Evolutionary conservation across 2,329 filamentous ascomycete genomes (phyloP).

Genomic region (Fusarium falciforme): DNA sequence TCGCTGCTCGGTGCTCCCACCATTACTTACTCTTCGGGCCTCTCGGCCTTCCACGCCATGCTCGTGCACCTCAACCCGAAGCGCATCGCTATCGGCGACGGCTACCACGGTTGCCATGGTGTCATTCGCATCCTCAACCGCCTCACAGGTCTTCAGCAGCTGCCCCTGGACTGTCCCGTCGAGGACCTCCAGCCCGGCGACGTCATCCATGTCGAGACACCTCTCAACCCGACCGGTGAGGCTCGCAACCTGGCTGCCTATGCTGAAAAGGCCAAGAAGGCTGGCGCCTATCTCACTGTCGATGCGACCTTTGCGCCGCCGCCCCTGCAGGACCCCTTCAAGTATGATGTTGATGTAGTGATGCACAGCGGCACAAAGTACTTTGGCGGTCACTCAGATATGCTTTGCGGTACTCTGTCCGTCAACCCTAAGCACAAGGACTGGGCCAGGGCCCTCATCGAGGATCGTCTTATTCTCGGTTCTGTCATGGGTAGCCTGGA

Average conservation of each 20-base stretch:
- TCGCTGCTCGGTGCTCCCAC: constrained; percentile 76
- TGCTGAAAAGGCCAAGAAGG: constrained; percentile 76
- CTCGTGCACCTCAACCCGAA: constrained; percentile 86
- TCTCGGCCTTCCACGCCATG: constrained; percentile 89
- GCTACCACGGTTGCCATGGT: constrained; percentile 95
- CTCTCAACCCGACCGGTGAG: constrained; percentile 89
- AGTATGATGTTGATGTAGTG: constrained; percentile 82
- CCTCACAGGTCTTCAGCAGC: constrained; percentile 78
- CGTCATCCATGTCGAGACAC: constrained; percentile 91
- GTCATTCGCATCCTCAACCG: constrained; percentile 80
- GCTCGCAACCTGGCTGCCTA: constrained; percentile 79
- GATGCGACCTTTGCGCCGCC: constrained; percentile 96
- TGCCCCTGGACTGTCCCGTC: constrained; percentile 76
- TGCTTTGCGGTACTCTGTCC: constrained; percentile 87
- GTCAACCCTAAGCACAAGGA: constrained; percentile 65
- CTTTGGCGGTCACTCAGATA: constrained; percentile 92
- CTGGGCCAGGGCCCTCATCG: constrained; percentile 70
- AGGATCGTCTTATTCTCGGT: constrained; percentile 82
- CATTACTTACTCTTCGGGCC: constrained; percentile 85
- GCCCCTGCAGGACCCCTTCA: constrained; percentile 86
- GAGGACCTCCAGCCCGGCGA: constrained; percentile 80
- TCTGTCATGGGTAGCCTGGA: constrained; percentile 90
- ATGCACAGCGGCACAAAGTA: constrained; percentile 98
- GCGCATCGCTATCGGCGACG: constrained; percentile 82
- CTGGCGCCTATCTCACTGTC: constrained; percentile 82